Evolutionary conservation across 1,284 basidiomycete species (phyloP), one percentile per base, ranked within the genome.

Genomic region (Puccinia polysora): DNA sequence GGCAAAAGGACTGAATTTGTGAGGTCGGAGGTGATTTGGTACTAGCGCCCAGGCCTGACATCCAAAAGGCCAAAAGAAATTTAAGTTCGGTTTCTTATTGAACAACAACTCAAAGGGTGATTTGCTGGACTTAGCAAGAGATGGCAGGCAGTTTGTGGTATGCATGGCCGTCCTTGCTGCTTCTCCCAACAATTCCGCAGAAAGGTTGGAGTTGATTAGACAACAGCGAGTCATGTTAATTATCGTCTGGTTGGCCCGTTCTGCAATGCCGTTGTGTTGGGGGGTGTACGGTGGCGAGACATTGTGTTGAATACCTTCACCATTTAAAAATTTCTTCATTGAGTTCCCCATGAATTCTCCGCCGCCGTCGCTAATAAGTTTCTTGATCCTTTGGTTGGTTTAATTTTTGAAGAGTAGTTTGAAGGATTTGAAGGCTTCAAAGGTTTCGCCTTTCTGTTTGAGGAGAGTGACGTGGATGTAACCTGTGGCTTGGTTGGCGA

Each of bases 111-210:
- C 12, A n/a, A 59, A 2, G 2, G 56, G 56, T 2, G 8, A n/a
- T 2, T 7, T 4, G 4, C 28, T 7, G n/a, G 3, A 2, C 14
- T 53, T 53, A 12, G 3, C 5, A 10, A 59, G 36, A 20, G 56
- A 59, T 2, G 36, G 56, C 5, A 59, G 28, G n/a, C 56, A 59
- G 36, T 59, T 59, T 14, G 56, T 59, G 5, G 56, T 59, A 34
- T 12, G 8, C 14, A 23, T 59, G 7, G 32, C 36, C 2, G 56
- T 59, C 4, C n/a, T 23, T 2, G 15, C 30, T 2, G 25, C 53
- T 18, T 56, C 53, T 34, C 28, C 53, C 53, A 25, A 34, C 53
- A 2, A 32, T 34, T 56, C 28, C 18, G 23, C 30, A 14, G 28
- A 18, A 18, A 55, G 4, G 28, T 36, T 20, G 25, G 55, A 32